Conservation (phyloP, 2,329 filamentous ascomycete genomes). For the Colletotrichum cordylinicola region DNA sequence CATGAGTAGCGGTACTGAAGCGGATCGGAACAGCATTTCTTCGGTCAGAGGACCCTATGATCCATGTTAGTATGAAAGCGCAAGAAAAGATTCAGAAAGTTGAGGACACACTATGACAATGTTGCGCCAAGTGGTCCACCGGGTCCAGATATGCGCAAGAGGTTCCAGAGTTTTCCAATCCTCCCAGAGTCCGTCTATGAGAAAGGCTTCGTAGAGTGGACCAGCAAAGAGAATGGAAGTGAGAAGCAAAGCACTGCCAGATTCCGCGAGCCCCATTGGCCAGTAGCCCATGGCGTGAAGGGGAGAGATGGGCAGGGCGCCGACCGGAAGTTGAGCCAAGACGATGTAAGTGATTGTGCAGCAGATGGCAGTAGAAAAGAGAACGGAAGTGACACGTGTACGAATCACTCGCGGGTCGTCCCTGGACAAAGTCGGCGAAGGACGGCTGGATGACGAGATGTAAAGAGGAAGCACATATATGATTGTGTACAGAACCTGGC, state of each 20-base stretch:
- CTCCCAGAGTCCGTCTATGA: constrained; percentile 75
- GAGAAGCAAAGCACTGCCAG: constrained; percentile 68
- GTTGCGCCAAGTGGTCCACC: constrained; percentile 87
- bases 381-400: constrained; percentile 82
- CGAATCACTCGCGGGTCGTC: constrained; percentile 91
- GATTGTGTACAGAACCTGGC: constrained; percentile 79
- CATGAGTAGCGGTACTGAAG: constrained; percentile 83
- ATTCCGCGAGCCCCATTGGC: constrained; percentile 73
- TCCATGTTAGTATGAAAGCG: neutral
- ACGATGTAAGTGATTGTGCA: constrained; percentile 71
- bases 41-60: constrained; percentile 85
- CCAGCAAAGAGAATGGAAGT: constrained; percentile 82
- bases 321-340: constrained; percentile 46
- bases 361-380: constrained; percentile 74
- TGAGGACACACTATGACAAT: constrained; percentile 69
- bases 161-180: constrained; percentile 65
- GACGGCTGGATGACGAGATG: constrained; percentile 78
- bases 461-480: constrained; percentile 94
- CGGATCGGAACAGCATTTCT: constrained; percentile 90
- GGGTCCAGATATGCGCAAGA: constrained; percentile 65
- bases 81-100: neutral
- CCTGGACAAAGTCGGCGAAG: constrained; percentile 78
- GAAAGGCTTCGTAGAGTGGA: constrained; percentile 79
- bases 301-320: constrained; percentile 56
- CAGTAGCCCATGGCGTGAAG: constrained; percentile 81